Evolutionary conservation across 23 red algal species (phyloP).

Genomic region (Porphyridium purpureum): DNA sequence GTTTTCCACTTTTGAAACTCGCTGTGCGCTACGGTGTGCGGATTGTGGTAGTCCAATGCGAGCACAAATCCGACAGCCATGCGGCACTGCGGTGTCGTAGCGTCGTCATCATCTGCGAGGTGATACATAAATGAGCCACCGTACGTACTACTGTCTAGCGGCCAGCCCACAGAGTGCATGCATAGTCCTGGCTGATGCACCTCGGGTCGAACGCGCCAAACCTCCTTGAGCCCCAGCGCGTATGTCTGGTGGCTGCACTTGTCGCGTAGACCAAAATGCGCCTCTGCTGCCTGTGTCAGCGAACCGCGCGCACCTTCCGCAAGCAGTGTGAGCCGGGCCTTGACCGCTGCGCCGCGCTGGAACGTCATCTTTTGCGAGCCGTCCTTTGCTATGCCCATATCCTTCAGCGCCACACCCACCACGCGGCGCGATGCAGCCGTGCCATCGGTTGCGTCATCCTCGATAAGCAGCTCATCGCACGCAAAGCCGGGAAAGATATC

Average conservation of each 20-base stretch:
- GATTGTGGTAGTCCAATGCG: constrained; percentile 80
- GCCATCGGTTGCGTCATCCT: constrained; percentile 13
- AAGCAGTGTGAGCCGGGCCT: constrained; percentile 47
- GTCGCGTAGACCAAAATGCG: constrained; percentile 21
- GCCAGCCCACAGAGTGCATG: constrained; percentile 74
- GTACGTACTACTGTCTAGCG: constrained; percentile 74
- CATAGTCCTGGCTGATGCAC: constrained; percentile 48
- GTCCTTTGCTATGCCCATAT: constrained; percentile 70
- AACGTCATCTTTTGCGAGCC: constrained; percentile 60
- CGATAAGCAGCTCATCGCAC: constrained; percentile 21
- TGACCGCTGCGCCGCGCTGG: constrained; percentile 45
- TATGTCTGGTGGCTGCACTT: constrained; percentile 66
- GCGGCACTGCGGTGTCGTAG: constrained; percentile 2
- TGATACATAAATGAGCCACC: constrained; percentile 94
- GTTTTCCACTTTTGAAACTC: constrained; percentile 85
- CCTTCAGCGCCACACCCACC: constrained; percentile 52
- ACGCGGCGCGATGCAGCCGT: background rate
- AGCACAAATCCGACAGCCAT: constrained; percentile 78
- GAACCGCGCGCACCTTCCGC: constrained; percentile 85
- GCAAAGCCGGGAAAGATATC: constrained; percentile 95
- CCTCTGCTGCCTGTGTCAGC: constrained; percentile 35
- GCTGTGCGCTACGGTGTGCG: constrained; percentile 57
- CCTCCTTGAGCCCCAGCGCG: constrained; percentile 88
- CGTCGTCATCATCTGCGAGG: constrained; percentile 26
- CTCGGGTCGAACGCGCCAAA: constrained; percentile 52